These are phyloP conservation scores for Boeremia lycopersici DNA, from an alignment of 2,329 filamentous ascomycete species.

Conservation along the genomic window DNA sequence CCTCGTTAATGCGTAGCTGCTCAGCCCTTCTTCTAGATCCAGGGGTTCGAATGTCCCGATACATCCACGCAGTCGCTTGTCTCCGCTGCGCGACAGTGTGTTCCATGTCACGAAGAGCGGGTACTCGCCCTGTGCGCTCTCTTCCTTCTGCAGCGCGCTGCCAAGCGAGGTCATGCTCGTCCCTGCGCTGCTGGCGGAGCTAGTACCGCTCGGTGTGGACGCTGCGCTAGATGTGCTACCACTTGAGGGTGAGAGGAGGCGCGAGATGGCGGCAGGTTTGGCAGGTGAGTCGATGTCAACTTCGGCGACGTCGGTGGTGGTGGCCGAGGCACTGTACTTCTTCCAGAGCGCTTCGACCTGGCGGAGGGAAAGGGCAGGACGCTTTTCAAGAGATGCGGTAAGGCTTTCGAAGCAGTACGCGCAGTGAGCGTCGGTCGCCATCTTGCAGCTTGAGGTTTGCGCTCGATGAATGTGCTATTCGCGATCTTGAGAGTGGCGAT, in stretches of 20 bases:
- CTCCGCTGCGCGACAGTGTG: slow-evolving; percentile 63
- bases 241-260: slow-evolving; percentile 52
- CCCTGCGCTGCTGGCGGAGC: slow-evolving; percentile 51
- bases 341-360: slow-evolving; percentile 74
- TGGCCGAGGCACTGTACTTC: slow-evolving; percentile 51
- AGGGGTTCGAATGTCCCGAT: slow-evolving; percentile 91
- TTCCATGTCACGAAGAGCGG: slow-evolving; percentile 98
- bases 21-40: slow-evolving; percentile 73
- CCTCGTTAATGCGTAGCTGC: slow-evolving; percentile 82
- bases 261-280: slow-evolving; percentile 53
- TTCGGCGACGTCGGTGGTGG: slow-evolving; percentile 26
- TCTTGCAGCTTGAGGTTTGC: slow-evolving; percentile 47
- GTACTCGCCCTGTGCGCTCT: slow-evolving; percentile 47
- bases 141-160: slow-evolving; percentile 37
- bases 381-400: slow-evolving; percentile 73
- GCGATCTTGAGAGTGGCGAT: not conserved
- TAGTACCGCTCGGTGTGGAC: slow-evolving; percentile 54
- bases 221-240: slow-evolving; percentile 53
- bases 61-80: slow-evolving; percentile 82
- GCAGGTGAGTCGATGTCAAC: slow-evolving; percentile 19
- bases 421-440: slow-evolving; percentile 88
- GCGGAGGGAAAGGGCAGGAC: slow-evolving; percentile 68
- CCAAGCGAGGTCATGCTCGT: slow-evolving; percentile 46
- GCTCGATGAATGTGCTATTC: not conserved
- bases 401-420: slow-evolving; percentile 92